A percentile compares a stretch with the other conserved stretches of the same genome.
These are phyloP conservation scores for Gyrodon lividus DNA, from an alignment of 768 basidiomycete species.

Conservation along the genomic window DNA sequence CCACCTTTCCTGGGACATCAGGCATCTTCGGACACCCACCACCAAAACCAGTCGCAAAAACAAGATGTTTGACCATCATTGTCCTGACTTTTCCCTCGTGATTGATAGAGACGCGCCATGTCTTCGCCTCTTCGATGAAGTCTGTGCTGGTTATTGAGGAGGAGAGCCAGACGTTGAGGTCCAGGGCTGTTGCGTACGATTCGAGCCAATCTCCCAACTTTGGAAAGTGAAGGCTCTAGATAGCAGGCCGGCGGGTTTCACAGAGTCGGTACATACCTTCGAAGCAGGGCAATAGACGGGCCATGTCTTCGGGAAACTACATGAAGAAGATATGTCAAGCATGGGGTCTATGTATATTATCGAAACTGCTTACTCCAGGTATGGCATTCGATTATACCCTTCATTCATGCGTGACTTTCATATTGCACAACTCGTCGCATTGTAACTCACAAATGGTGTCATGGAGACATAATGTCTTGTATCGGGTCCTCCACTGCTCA, in stretches of 20 bases:
- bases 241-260: neutral
- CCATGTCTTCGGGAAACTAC: slow-evolving; percentile 55
- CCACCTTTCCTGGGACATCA: slow-evolving; percentile 41
- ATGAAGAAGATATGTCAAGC: neutral
- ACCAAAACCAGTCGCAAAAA: slow-evolving; percentile 55
- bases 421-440: slow-evolving; percentile 2
- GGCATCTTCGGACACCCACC: slow-evolving; percentile 50
- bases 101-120: slow-evolving; percentile 44
- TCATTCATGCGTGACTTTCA: neutral
- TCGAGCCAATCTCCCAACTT: slow-evolving; percentile 67
- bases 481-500: slow-evolving; percentile 51
- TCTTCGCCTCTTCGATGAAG: slow-evolving; percentile 35
- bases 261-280: slow-evolving; percentile 36
- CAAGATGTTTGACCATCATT: slow-evolving; percentile 47
- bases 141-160: slow-evolving; percentile 36
- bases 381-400: slow-evolving; percentile 57
- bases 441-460: slow-evolving; percentile 45
- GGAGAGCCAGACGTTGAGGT: slow-evolving; percentile 61
- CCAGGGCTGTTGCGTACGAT: slow-evolving; percentile 53
- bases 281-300: slow-evolving; percentile 48
- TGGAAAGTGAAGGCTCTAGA: neutral
- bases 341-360: neutral
- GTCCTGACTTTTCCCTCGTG: slow-evolving; percentile 29
- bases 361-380: slow-evolving; percentile 42
- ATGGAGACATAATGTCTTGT: slow-evolving; percentile 54